Evolutionary conservation across 148 eudicot species (phyloP).

Genomic region (Chenopodium quinoa): DNA sequence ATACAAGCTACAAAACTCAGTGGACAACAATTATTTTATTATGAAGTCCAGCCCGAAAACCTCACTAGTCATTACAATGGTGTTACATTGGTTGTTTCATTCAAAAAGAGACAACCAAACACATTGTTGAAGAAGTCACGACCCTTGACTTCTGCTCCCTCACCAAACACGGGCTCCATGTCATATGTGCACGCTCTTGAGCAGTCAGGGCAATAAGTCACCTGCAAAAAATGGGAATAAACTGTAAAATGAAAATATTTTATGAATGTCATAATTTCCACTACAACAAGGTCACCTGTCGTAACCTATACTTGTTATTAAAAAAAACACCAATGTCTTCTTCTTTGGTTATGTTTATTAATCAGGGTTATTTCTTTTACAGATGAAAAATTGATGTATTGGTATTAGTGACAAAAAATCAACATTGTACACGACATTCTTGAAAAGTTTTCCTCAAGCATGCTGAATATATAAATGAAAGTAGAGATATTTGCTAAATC

Average conservation of each 20-base stretch:
- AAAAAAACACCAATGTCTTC: neutral
- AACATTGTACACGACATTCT: neutral
- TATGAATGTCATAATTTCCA: neutral
- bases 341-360: neutral
- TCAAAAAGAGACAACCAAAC: constrained; percentile 83
- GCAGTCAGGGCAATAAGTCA: constrained; percentile 94
- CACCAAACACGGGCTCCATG: constrained; percentile 38
- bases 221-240: constrained; percentile 35
- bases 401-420: neutral
- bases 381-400: neutral
- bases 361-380: neutral
- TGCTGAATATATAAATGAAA: neutral
- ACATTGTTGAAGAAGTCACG: constrained; percentile 67
- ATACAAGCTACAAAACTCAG: neutral
- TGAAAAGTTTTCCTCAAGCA: neutral
- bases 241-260: neutral
- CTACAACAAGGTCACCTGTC: neutral
- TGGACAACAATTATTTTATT: neutral
- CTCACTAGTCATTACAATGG: constrained; percentile 30
- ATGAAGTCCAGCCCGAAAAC: too few relatives aligned
- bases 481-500: neutral
- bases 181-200: constrained; percentile 83
- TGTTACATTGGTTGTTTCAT: constrained; percentile 58
- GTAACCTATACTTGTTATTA: neutral
- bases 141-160: constrained; percentile 49